Conservation (phyloP, 805 yeast genomes). For the Ogataea angusta region DNA sequence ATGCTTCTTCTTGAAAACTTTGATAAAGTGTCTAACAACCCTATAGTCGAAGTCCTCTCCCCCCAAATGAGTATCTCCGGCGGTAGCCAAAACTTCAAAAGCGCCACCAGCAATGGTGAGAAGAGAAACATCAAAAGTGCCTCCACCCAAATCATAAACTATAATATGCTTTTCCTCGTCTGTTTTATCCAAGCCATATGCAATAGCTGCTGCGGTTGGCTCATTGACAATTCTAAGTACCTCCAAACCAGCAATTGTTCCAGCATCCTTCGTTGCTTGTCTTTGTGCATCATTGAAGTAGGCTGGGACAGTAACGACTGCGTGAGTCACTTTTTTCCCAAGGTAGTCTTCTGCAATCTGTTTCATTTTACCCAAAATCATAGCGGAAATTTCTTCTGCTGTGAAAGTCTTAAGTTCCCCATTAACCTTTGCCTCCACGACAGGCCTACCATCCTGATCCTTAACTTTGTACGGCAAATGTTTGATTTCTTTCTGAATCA, state of each 20-base stretch:
- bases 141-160: constrained; percentile 96
- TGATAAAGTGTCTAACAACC: constrained; percentile 81
- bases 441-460: constrained; percentile 81
- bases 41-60: constrained; percentile 83
- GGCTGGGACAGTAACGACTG: constrained; percentile 92
- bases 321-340: constrained; percentile 81
- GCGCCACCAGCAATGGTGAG: constrained; percentile 78
- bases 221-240: constrained; percentile 87
- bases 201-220: constrained; percentile 98
- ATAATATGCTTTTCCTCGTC: constrained; percentile 85
- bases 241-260: constrained; percentile 86
- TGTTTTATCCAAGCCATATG: constrained; percentile 85
- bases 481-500: constrained; percentile 74
- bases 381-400: constrained; percentile 92
- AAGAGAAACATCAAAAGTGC: constrained; percentile 85
- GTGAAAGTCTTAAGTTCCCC: constrained; percentile 85
- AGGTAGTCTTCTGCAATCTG: constrained; percentile 87
- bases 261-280: constrained; percentile 93
- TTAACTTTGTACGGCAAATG: constrained; percentile 86
- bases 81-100: constrained; percentile 77
- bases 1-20: constrained; percentile 89
- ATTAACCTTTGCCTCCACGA: constrained; percentile 80
- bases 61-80: constrained; percentile 81
- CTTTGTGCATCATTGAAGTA: constrained; percentile 92
- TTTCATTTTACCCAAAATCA: constrained; percentile 90